Evolutionary conservation across 164 flowering plant genomes (phyloP), one percentile per base, ranked within the genome.

Genomic region (Piper betle): DNA sequence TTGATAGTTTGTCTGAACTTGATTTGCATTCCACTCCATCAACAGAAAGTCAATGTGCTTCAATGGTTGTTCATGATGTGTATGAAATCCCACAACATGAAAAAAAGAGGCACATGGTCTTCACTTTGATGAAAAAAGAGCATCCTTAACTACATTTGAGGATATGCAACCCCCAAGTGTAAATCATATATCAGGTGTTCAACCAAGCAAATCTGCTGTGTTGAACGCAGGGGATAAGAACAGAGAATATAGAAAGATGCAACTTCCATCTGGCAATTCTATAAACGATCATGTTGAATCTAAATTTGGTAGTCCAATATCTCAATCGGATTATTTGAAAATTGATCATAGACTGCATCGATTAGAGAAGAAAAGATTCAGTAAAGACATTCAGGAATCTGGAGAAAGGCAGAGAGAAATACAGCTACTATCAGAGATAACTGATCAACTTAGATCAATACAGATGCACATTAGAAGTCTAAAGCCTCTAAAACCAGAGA

Each of bases 361-460:
- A 58, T 77, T 82, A 50, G 88, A 83, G 73, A 65, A 61, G 61
- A 80, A 70, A 53, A 80, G 75, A 61, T 66, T 37, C 17, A 61
- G 11, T 46, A 37, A 54, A n/a, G 75, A 74, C 54, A 71, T 68
- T 18, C 82, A 79, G 63, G 65, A 60, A 64, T 61, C 37, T 55
- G 61, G 69, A n/a, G 67, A 38, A 64, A 66, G 74, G 52, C 76
- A 77, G 66, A 81, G 80, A 55, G 85, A 76, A 48, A 11, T 79
- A 71, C 74, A 59, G 55, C 53, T 87, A 72, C 73, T 93, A 69
- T 76, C 66, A 73, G 86, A 82, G 68, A 87, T 87, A 52, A 63
- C 50, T 37, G 82, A 81, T 57, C 77, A 82, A 62, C 70, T 87
- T n/a, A 75, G 73, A 33, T 61, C 64, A n/a, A 66, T 89, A 61